A percentile compares a stretch with the other conserved stretches of the same genome.
These are phyloP conservation scores for Monosporascus sp. DNA, from an alignment of 2,329 filamentous ascomycete genomes.

Conservation along the genomic window DNA sequence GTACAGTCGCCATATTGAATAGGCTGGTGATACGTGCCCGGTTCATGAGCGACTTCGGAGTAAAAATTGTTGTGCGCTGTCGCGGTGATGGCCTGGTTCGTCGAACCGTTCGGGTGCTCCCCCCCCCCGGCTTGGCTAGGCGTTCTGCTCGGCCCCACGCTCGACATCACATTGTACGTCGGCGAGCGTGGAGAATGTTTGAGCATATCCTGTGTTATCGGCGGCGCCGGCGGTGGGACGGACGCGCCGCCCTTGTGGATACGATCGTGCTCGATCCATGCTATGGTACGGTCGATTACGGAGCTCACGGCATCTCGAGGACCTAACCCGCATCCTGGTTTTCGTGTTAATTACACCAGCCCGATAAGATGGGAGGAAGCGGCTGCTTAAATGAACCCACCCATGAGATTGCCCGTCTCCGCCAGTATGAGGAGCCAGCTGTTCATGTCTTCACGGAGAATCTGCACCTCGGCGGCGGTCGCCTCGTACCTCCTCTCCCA, in stretches of 20 bases:
- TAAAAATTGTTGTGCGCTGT: conserved; percentile 21
- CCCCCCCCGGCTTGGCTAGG: conserved; percentile 11
- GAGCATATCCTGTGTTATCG: conserved; percentile 22
- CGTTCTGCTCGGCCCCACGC: conserved; percentile 9
- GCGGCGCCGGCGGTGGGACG: conserved; percentile 9
- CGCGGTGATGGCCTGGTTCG: conserved; percentile 18
- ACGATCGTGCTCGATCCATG: conserved; percentile 49
- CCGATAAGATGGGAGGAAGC: background rate
- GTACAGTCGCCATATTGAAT: conserved; percentile 20
- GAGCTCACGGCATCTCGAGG: conserved; percentile 39
- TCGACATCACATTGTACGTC: conserved; percentile 19
- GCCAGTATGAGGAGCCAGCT: conserved; percentile 63
- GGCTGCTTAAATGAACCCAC: conserved; percentile 37
- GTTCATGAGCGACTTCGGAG: conserved; percentile 17
- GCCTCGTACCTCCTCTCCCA: conserved; percentile 61
- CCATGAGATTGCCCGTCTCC: conserved; percentile 61
- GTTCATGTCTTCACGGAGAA: conserved; percentile 63
- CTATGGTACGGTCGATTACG: conserved; percentile 47
- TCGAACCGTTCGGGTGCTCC: conserved; percentile 15
- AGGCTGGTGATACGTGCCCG: conserved; percentile 18
- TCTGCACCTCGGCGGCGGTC: conserved; percentile 51
- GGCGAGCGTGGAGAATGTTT: conserved; percentile 26
- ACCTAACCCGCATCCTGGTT: conserved; percentile 38
- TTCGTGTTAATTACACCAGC: conserved; percentile 7
- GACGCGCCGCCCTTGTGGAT: conserved; percentile 25